Evolutionary conservation across 1,284 basidiomycete species (phyloP).

Genomic region (Inonotus obliquus): DNA sequence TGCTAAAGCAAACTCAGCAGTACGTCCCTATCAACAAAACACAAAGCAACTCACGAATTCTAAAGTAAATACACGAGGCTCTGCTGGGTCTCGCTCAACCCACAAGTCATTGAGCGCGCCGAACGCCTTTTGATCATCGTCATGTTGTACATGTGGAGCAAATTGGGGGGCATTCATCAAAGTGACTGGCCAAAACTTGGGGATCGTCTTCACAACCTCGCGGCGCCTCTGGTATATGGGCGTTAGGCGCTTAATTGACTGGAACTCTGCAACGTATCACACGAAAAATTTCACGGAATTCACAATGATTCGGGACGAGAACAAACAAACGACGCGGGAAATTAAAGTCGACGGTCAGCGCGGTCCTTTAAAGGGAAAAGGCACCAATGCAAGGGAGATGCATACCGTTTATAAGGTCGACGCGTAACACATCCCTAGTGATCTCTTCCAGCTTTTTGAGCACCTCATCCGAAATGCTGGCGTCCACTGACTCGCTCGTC

Average conservation of each 20-base stretch:
- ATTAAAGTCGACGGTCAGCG: not conserved
- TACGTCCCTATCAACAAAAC: not conserved
- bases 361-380: not conserved
- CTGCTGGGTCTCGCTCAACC: conserved; percentile 60
- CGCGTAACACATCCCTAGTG: conserved; percentile 61
- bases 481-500: conserved; percentile 61
- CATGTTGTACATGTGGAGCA: conserved; percentile 59
- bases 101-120: conserved; percentile 78
- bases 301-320: not conserved
- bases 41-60: conserved; percentile 65
- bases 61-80: conserved; percentile 69
- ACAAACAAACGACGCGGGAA: conserved; percentile 4
- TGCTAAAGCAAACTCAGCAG: conserved; percentile 37
- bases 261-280: conserved; percentile 48
- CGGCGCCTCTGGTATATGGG: conserved; percentile 69
- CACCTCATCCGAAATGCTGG: conserved; percentile 65
- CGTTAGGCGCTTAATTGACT: conserved; percentile 48
- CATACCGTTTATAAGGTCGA: conserved; percentile 68
- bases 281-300: conserved; percentile 3
- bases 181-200: conserved; percentile 76
- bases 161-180: conserved; percentile 64
- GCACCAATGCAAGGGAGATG: conserved; percentile 16
- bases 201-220: conserved; percentile 54
- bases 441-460: conserved; percentile 57
- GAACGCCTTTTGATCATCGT: conserved; percentile 66